phyloP scores from a whole-genome alignment of 2,329 filamentous ascomycete genomes.

The Microcyclospora tardicrescens region DNA sequence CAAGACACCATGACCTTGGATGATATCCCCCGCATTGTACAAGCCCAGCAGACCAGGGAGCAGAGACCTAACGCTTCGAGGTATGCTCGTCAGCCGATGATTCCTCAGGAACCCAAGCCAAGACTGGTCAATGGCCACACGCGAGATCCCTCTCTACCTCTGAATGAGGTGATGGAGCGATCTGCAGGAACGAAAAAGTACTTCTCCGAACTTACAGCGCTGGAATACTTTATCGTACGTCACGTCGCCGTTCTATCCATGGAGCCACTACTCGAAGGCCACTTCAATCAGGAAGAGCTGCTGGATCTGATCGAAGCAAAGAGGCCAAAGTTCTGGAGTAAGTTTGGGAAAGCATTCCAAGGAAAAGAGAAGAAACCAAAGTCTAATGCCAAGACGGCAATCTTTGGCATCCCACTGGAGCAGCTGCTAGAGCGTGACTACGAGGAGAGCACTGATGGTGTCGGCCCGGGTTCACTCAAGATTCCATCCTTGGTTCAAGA shows the following conservation, averaged over 20 bases:
- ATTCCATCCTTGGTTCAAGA: conserved; percentile 95
- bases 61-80: conserved; percentile 71
- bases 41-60: conserved; percentile 86
- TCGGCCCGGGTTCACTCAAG: conserved; percentile 78
- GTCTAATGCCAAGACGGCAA: conserved; percentile 67
- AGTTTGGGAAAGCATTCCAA: conserved; percentile 81
- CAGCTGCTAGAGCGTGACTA: conserved; percentile 83
- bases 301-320: conserved; percentile 84
- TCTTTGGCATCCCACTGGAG: conserved; percentile 84
- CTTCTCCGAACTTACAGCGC: conserved; percentile 86
- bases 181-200: conserved; percentile 61
- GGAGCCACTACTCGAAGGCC: conserved; percentile 76
- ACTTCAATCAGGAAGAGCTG: conserved; percentile 89
- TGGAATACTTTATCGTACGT: conserved; percentile 95
- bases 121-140: conserved; percentile 57
- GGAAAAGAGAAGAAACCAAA: conserved; percentile 56
- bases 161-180: conserved; percentile 14
- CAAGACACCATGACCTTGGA: conserved; percentile 88
- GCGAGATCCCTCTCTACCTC: conserved; percentile 46
- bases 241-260: conserved; percentile 91
- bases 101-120: conserved; percentile 53
- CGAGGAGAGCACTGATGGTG: conserved; percentile 93
- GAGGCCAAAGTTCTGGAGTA: conserved; percentile 94
- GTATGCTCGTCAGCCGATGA: conserved; percentile 57
- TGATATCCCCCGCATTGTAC: conserved; percentile 91